Evolutionary conservation across 495 filamentous ascomycete species (phyloP).

Genomic region (Aspergillus nidulans): DNA sequence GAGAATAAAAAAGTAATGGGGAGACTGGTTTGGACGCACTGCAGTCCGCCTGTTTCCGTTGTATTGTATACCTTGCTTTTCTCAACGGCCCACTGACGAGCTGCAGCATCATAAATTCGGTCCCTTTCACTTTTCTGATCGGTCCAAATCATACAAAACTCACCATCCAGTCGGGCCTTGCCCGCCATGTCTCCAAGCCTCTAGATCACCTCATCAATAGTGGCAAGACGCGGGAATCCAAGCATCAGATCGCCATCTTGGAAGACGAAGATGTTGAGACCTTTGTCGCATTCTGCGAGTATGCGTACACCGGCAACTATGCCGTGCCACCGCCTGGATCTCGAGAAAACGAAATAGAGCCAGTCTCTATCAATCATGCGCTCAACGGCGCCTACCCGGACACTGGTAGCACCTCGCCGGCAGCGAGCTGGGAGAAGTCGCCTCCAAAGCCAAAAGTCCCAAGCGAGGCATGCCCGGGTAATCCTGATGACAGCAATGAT

Average conservation of each 20-base stretch:
- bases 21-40: background rate
- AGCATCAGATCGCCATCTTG: slow-evolving; percentile 36
- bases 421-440: background rate
- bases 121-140: slow-evolving; percentile 48
- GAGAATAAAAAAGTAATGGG: background rate
- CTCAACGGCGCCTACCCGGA: slow-evolving; percentile 16
- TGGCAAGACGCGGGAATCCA: slow-evolving; percentile 42
- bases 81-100: background rate
- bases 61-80: background rate
- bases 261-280: slow-evolving; percentile 46
- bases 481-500: background rate
- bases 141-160: slow-evolving; percentile 40
- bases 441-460: background rate
- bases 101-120: slow-evolving; percentile 39
- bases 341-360: slow-evolving; percentile 19
- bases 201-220: slow-evolving; percentile 46
- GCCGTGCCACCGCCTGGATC: slow-evolving; percentile 31
- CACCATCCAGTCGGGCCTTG: slow-evolving; percentile 45
- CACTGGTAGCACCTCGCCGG: background rate
- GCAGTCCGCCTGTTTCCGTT: slow-evolving; percentile 2
- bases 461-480: background rate
- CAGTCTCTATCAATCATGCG: slow-evolving; percentile 13
- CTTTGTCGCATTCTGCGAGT: slow-evolving; percentile 46
- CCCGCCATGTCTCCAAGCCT: slow-evolving; percentile 44
- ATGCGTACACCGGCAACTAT: slow-evolving; percentile 49